Conservation (phyloP, 768 basidiomycete genomes). For the Amanita molliuscula region DNA sequence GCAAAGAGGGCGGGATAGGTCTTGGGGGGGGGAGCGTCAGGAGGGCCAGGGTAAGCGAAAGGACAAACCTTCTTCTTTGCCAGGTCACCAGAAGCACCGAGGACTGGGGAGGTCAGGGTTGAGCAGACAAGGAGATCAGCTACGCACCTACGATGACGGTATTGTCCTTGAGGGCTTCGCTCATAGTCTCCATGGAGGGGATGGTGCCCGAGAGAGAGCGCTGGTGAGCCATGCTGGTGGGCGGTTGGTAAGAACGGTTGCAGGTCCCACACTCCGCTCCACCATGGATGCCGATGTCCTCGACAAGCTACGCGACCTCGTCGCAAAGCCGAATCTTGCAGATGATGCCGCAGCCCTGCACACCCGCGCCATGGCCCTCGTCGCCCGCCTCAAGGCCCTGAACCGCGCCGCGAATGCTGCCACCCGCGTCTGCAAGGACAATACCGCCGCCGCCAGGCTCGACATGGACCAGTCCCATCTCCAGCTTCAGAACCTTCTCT, state of each 20-base stretch:
- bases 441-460: slow-evolving; percentile 67
- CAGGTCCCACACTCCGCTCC: background rate
- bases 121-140: slow-evolving; percentile 7
- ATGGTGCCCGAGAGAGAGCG: slow-evolving; percentile 72
- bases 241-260: slow-evolving; percentile 10
- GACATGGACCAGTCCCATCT: slow-evolving; percentile 90
- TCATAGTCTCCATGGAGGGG: slow-evolving; percentile 76
- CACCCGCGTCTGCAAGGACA: slow-evolving; percentile 57
- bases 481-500: slow-evolving; percentile 76
- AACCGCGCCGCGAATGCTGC: slow-evolving; percentile 66
- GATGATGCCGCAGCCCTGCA: slow-evolving; percentile 43
- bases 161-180: slow-evolving; percentile 73
- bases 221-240: slow-evolving; percentile 29
- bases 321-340: slow-evolving; percentile 29
- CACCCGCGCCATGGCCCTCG: slow-evolving; percentile 63
- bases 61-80: slow-evolving; percentile 89
- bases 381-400: slow-evolving; percentile 69
- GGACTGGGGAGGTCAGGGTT: slow-evolving; percentile 38
- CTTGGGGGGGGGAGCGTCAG: slow-evolving; percentile 29
- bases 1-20: slow-evolving; percentile 94
- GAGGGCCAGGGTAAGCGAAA: background rate
- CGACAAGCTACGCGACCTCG: slow-evolving; percentile 54
- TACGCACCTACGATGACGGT: slow-evolving; percentile 78
- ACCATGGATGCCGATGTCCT: slow-evolving; percentile 36
- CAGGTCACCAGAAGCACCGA: slow-evolving; percentile 94